Evolutionary conservation across 202 grass and related monocot species (phyloP).

Genomic region (Cymbopogon flexuosus): DNA sequence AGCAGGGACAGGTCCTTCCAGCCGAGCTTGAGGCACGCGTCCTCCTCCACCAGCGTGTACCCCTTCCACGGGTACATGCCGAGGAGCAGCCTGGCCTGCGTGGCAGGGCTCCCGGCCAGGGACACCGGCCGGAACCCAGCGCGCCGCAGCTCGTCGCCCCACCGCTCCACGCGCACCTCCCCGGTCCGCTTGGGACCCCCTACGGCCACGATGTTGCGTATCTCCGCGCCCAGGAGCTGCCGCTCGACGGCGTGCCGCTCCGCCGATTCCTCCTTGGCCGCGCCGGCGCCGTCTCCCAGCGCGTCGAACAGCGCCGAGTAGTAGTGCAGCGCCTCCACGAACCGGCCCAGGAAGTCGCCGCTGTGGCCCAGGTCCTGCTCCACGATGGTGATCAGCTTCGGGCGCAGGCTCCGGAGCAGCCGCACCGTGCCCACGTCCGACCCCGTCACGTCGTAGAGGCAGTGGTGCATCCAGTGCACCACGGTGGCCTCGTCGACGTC

Average conservation of each 20-base stretch:
- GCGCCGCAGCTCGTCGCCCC: conserved; percentile 67
- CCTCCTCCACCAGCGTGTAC: conserved; percentile 78
- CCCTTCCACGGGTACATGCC: conserved; percentile 90
- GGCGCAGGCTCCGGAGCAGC: conserved; percentile 50
- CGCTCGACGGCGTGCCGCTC: conserved; percentile 68
- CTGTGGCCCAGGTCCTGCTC: conserved; percentile 79
- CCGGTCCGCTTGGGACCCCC: conserved; percentile 70
- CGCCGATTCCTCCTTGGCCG: conserved; percentile 21
- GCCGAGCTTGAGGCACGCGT: conserved; percentile 65
- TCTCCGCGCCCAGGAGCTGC: conserved; percentile 78
- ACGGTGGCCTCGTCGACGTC: conserved; percentile 42
- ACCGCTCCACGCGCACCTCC: conserved; percentile 69
- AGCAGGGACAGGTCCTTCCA: conserved; percentile 95
- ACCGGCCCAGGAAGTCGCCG: conserved; percentile 70
- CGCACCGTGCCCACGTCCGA: conserved; percentile 55
- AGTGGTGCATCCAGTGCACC: conserved; percentile 96
- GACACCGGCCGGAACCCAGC: conserved; percentile 64
- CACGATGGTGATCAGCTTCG: conserved; percentile 79
- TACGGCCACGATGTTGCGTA: conserved; percentile 86
- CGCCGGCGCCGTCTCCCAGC: conserved; percentile 52
- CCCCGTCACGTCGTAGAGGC: conserved; percentile 87
- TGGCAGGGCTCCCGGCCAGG: conserved; percentile 59
- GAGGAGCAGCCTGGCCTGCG: conserved; percentile 73
- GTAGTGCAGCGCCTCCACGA: conserved; percentile 93
- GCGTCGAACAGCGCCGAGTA: conserved; percentile 94